A percentile compares a stretch with the other conserved stretches of the same genome.
These are phyloP conservation scores for Cyclocybe aegerita DNA, from an alignment of 768 basidiomycete species.

Conservation along the genomic window DNA sequence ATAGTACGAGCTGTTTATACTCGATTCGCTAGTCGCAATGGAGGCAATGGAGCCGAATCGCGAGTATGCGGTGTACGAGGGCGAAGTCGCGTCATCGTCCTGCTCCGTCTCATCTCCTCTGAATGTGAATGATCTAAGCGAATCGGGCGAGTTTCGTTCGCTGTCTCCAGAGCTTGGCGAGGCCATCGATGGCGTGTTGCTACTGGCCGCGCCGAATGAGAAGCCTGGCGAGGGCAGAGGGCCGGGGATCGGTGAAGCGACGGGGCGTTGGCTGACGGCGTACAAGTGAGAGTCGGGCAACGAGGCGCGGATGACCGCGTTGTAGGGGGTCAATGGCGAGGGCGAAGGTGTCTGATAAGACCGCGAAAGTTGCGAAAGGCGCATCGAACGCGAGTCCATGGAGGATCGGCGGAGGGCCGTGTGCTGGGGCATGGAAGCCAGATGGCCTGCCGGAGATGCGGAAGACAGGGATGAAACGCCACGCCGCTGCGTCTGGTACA, in stretches of 20 bases:
- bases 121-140: conserved; percentile 44
- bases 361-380: conserved; percentile 30
- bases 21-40: conserved; percentile 59
- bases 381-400: conserved; percentile 38
- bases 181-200: conserved; percentile 39
- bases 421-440: conserved; percentile 33
- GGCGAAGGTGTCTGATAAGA: conserved; percentile 37
- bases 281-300: conserved; percentile 52
- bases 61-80: conserved; percentile 49
- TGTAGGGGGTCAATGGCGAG: conserved; percentile 41
- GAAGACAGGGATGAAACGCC: conserved; percentile 5
- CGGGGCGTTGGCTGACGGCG: conserved; percentile 44
- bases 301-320: conserved; percentile 40
- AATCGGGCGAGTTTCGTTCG: conserved; percentile 58
- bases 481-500: conserved; percentile 21
- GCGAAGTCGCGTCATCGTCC: conserved; percentile 53
- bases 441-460: background rate
- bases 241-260: conserved; percentile 47
- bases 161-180: conserved; percentile 50
- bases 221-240: conserved; percentile 63
- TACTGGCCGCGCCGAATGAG: conserved; percentile 59
- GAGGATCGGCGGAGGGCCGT: conserved; percentile 40
- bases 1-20: conserved; percentile 41
- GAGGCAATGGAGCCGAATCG: conserved; percentile 65
- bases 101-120: conserved; percentile 38